Evolutionary conservation across 139 green algal species (phyloP).

Genomic region (Picochlorum sp.): DNA sequence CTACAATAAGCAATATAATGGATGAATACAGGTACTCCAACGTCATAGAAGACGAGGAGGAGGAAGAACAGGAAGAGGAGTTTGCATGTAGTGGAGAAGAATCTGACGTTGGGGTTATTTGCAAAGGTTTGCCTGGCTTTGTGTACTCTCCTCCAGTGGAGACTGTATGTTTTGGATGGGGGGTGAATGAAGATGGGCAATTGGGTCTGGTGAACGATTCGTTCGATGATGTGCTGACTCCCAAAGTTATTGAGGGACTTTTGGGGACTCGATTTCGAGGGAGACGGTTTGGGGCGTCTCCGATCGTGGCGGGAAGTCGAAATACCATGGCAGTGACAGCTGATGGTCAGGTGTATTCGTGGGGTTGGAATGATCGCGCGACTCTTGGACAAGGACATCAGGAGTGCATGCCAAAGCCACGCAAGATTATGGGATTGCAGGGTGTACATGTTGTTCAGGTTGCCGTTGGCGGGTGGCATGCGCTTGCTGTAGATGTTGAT

Average conservation of each 20-base stretch:
- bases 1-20: no score
- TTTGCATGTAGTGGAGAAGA: not conserved
- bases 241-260: constrained; percentile 70
- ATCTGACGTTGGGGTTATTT: not conserved
- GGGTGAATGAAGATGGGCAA: constrained; percentile 76
- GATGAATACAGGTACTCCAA: no score
- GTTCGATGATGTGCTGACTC: constrained; percentile 24
- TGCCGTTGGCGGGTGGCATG: constrained; percentile 88
- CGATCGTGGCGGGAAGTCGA: constrained; percentile 46
- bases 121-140: constrained; percentile 21
- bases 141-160: constrained; percentile 60
- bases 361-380: constrained; percentile 79
- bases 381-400: constrained; percentile 73
- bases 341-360: constrained; percentile 57
- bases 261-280: constrained; percentile 54
- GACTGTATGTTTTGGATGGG: constrained; percentile 78
- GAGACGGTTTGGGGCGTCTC: constrained; percentile 22
- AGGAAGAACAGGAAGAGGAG: not conserved
- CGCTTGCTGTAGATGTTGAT: constrained; percentile 54
- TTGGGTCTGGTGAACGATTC: constrained; percentile 39
- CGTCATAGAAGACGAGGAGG: not conserved
- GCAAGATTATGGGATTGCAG: constrained; percentile 46
- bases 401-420: constrained; percentile 43
- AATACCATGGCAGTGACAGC: constrained; percentile 66
- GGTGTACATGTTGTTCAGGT: constrained; percentile 65